These are phyloP conservation scores for Aotearoamyces nothofagi DNA, from an alignment of 2,329 filamentous ascomycete species.

Conservation along the genomic window DNA sequence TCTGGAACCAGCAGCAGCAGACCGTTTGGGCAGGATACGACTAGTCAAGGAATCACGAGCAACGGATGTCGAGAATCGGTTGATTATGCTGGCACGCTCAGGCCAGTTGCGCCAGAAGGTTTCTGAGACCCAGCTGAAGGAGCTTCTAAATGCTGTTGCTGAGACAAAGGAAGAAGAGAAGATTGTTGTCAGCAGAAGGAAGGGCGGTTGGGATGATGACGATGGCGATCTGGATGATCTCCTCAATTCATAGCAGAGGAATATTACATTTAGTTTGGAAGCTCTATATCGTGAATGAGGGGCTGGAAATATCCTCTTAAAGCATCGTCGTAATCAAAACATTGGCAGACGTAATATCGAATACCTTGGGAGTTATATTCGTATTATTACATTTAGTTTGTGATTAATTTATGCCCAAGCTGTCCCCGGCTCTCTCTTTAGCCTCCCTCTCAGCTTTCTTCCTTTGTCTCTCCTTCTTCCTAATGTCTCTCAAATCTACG, in stretches of 20 bases:
- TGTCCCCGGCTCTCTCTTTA: no score
- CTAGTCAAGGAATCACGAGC: constrained; percentile 91
- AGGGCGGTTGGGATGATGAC: constrained; percentile 74
- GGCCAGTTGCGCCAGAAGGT: constrained; percentile 82
- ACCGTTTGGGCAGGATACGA: constrained; percentile 88
- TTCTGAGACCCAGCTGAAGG: constrained; percentile 85
- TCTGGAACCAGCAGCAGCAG: constrained; percentile 82
- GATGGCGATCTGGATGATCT: constrained; percentile 62
- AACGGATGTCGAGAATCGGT: constrained; percentile 75
- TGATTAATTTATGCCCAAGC: no score
- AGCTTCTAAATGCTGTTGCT: constrained; percentile 70
- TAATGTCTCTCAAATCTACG: constrained; percentile 67
- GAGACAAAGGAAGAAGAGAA: constrained; percentile 66
- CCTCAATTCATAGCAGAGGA: no score
- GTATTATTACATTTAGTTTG: no score
- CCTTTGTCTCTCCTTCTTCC: constrained; percentile 54
- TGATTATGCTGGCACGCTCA: constrained; percentile 79
- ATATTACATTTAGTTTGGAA: no score
- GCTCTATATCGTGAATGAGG: no score
- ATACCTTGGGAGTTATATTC: no score
- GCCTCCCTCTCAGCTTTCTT: constrained; percentile 52
- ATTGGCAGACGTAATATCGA: no score
- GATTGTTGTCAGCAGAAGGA: constrained; percentile 74
- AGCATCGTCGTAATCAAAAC: no score
- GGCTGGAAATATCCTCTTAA: no score